Base-by-base conservation (phyloP, 2,329 filamentous ascomycete genomes). In the Fusarium praegraminearum region DNA sequence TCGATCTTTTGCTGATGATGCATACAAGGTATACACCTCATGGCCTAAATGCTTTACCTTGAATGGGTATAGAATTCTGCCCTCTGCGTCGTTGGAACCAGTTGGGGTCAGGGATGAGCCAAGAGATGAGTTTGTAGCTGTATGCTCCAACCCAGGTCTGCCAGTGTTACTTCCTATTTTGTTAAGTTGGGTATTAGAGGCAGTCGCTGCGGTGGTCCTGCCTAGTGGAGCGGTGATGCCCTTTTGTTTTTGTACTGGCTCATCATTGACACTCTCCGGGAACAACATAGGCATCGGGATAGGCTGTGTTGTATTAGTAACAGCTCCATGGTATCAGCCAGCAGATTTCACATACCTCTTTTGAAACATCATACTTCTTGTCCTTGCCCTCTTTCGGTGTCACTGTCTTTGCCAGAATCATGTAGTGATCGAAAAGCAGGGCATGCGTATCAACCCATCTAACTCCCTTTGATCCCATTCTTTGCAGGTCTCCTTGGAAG, bases 221-320 rank as follows among this genome's bases (percentile, higher is more conserved):
- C 84, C 83, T 26, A 89, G 77, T 3, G 88, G 87, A 2, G 88
- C 85, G 2, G 90, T 88, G 54, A 95, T 88, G 44, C 92, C 90
- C 77, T 93, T 94, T 72, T 88, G 86, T 78, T 96, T 97, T 58
- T 94, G 88, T 8, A 98, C 92, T 0, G 96, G 90, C 69, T 97
- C 93, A 70, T 99, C 97, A 71, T 95, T 93, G 72, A 93, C 91
- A 78, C 93, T 97, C 80, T 99, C 97, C 1, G 99, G 84, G 51
- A 97, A 93, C 28, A 99, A 84, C 4, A 99, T 85, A 73, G 97
- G 94, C 95, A 99, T 99, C 0, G 96, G 96, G 68, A 99, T 98
- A 9, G 92, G 93, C 83, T 91, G 45, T 12, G 35, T 64, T 54
- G 15, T 67, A 76, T 80, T 68, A 80, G 70, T 50, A n/a, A 43